These are phyloP conservation scores for Iodosphaeria phyllophila DNA, from an alignment of 2,329 filamentous ascomycete genomes.

Conservation along the genomic window DNA sequence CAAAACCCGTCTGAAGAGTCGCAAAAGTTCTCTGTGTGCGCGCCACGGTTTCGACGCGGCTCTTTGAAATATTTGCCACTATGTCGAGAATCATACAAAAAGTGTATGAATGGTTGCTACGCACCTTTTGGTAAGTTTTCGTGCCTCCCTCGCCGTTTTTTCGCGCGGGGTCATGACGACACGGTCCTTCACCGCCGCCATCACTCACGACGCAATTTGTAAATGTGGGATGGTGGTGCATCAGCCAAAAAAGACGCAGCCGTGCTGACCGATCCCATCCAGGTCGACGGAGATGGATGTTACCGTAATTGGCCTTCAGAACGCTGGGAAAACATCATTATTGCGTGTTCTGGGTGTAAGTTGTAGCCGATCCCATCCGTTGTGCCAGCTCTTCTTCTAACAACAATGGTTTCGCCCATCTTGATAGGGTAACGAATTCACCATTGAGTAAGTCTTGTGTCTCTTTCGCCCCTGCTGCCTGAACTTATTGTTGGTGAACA, in stretches of 20 bases:
- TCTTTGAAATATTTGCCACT: too few species aligned
- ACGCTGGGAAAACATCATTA: slow-evolving; percentile 93
- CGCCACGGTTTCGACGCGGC: slow-evolving; percentile 11
- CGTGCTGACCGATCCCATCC: slow-evolving; percentile 7
- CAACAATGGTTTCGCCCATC: slow-evolving; percentile 6
- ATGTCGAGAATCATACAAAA: slow-evolving; percentile 89
- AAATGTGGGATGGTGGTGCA: slow-evolving; percentile 3
- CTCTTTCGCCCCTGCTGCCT: slow-evolving; percentile 3
- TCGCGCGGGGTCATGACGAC: slow-evolving; percentile 11
- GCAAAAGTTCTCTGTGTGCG: slow-evolving; percentile 7
- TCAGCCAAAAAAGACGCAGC: slow-evolving; percentile 2
- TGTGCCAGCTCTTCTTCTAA: slow-evolving; percentile 4
- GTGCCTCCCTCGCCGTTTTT: slow-evolving; percentile 6
- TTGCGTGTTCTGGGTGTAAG: slow-evolving; percentile 88
- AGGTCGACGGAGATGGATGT: slow-evolving; percentile 99
- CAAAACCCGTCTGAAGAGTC: too few species aligned
- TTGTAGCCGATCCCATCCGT: slow-evolving; percentile 4
- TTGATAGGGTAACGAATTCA: slow-evolving; percentile 84
- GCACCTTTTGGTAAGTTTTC: slow-evolving; percentile 76
- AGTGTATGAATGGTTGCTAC: slow-evolving; percentile 95
- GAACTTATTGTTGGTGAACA: slow-evolving; percentile 4
- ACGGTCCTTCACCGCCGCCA: slow-evolving; percentile 8
- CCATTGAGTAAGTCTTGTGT: slow-evolving; percentile 65
- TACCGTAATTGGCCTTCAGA: slow-evolving; percentile 95
- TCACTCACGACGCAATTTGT: slow-evolving; percentile 5